phyloP scores from a whole-genome alignment of 1,139 yeast genomes.

The Yamadazyma diddensiae region DNA sequence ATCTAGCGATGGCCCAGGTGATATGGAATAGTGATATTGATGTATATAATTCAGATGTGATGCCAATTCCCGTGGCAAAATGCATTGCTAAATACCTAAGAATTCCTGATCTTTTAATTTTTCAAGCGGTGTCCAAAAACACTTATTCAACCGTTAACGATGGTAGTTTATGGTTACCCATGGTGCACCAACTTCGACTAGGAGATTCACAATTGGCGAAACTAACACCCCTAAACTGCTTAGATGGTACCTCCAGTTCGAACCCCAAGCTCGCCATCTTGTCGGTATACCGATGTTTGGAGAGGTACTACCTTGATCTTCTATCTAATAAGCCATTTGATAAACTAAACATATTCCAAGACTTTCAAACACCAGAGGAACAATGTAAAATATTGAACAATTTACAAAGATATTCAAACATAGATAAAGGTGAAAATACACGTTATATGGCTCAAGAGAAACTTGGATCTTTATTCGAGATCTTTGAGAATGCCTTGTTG shows the following conservation, averaged over 20 bases:
- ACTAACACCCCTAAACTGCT: no score
- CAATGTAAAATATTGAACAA: slow-evolving; percentile 46
- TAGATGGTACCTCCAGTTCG: no score
- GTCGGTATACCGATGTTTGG: slow-evolving; percentile 38
- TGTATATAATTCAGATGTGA: slow-evolving; percentile 41
- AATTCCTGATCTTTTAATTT: slow-evolving; percentile 34
- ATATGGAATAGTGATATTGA: slow-evolving; percentile 50
- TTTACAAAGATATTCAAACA: slow-evolving; percentile 34
- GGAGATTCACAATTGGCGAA: slow-evolving; percentile 37
- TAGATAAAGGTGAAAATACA: slow-evolving; percentile 36
- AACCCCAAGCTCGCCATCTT: slow-evolving; percentile 45
- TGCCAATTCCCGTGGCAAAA: slow-evolving; percentile 39
- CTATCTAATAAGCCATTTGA: slow-evolving; percentile 46
- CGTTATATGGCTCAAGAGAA: slow-evolving; percentile 40
- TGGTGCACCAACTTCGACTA: no score
- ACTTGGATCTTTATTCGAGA: slow-evolving; percentile 58
- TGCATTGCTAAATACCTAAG: slow-evolving; percentile 34
- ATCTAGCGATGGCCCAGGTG: slow-evolving; percentile 51
- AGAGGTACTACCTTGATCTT: slow-evolving; percentile 47
- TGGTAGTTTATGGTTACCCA: slow-evolving; percentile 49
- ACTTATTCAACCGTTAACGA: slow-evolving; percentile 36
- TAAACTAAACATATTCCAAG: slow-evolving; percentile 45
- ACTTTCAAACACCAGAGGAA: slow-evolving; percentile 45
- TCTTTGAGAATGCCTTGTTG: slow-evolving; percentile 70
- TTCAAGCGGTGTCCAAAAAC: slow-evolving; percentile 37